A percentile compares a stretch with the other conserved stretches of the same genome.
Evolutionary conservation across 1,139 yeast genomes (phyloP).

Genomic region (Yamadazyma taylorii): DNA sequence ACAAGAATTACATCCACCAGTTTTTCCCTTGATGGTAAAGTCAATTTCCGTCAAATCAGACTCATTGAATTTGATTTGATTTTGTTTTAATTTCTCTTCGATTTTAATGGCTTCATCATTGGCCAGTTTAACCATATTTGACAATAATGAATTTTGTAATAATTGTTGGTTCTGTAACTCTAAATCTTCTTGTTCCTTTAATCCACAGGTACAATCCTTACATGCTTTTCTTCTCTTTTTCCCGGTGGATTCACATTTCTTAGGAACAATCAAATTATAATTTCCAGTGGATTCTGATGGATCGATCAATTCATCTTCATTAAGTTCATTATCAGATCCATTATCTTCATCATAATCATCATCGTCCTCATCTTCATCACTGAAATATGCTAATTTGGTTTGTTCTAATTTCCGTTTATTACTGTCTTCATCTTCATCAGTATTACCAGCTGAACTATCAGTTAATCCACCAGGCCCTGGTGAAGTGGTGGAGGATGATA

Average conservation of each 20-base stretch:
- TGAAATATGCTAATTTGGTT: constrained; percentile 52
- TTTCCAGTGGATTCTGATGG: constrained; percentile 19
- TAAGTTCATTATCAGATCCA: constrained; percentile 22
- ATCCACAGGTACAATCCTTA: constrained; percentile 96
- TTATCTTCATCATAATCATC: constrained; percentile 27
- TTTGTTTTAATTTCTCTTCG: constrained; percentile 45
- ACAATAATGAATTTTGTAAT: constrained; percentile 45
- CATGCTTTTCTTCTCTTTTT: constrained; percentile 82
- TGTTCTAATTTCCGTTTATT: constrained; percentile 47
- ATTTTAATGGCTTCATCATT: constrained; percentile 53
- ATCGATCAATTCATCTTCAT: constrained; percentile 45
- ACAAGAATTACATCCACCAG: constrained; percentile 97
- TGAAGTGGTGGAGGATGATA: background rate
- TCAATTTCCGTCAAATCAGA: constrained; percentile 85
- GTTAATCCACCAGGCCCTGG: constrained; percentile 34
- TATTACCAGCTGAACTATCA: constrained; percentile 40
- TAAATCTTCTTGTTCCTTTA: constrained; percentile 73
- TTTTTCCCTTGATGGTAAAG: constrained; percentile 91
- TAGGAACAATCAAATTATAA: constrained; percentile 44
- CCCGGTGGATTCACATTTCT: constrained; percentile 55
- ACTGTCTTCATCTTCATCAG: constrained; percentile 38
- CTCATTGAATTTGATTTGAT: constrained; percentile 55
- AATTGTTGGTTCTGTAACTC: constrained; percentile 51
- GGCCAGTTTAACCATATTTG: constrained; percentile 53
- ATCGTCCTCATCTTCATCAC: constrained; percentile 42